Conservation (phyloP, 352 stramenopile species). For the Thalassiosira delicatula region DNA sequence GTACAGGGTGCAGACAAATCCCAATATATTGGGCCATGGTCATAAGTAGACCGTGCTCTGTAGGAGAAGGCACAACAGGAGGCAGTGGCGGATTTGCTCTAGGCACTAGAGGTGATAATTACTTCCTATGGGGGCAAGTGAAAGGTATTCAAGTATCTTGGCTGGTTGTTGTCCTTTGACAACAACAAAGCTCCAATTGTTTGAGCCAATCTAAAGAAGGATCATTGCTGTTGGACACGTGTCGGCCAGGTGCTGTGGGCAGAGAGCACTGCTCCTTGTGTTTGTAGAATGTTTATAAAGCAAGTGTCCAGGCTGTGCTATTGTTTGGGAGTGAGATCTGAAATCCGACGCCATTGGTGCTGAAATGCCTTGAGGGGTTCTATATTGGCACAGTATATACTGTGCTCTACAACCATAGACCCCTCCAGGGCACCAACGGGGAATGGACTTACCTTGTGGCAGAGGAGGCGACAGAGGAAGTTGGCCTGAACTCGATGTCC, state of each 20-base stretch:
- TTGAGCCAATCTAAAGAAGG: background rate
- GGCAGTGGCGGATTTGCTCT: background rate
- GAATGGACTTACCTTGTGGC: slow-evolving; percentile 7
- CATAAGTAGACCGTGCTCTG: background rate
- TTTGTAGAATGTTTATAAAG: slow-evolving; percentile 36
- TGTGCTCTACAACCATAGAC: slow-evolving; percentile 6
- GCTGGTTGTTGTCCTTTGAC: background rate
- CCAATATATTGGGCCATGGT: background rate
- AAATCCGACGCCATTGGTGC: too few species aligned
- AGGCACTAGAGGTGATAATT: background rate
- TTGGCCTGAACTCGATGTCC: slow-evolving; percentile 7
- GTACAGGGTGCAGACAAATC: background rate
- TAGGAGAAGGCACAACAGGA: background rate
- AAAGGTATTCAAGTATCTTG: background rate
- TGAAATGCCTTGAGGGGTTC: too few species aligned
- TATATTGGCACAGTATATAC: slow-evolving; percentile 2
- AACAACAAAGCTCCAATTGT: background rate
- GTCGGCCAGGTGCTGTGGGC: background rate
- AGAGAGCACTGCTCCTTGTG: background rate
- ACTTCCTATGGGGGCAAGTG: background rate
- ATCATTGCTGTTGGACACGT: background rate
- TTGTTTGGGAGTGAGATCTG: background rate
- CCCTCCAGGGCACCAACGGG: background rate
- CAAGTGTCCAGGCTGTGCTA: background rate
- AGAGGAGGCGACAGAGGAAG: slow-evolving; percentile 7